Conservation (phyloP, 225 moss, liverwort and hornwort species). For the Polytrichum formosum region DNA sequence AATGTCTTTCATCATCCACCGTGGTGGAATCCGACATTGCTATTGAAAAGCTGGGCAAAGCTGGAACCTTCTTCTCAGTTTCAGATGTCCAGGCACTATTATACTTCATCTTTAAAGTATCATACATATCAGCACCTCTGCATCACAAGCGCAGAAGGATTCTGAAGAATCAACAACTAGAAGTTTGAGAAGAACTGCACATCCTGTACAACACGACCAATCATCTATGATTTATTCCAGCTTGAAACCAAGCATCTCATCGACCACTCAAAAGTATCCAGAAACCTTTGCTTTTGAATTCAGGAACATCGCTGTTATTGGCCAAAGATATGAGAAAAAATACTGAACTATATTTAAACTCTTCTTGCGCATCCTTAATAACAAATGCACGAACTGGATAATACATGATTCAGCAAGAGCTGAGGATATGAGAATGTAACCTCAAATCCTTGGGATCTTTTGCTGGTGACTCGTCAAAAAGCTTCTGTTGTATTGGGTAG, state of each 20-base stretch:
- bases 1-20: constrained; percentile 16
- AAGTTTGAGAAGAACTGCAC: neutral
- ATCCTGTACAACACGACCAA: too few species aligned
- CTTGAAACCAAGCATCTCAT: too few species aligned
- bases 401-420: too few species aligned
- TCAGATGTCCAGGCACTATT: constrained; percentile 18
- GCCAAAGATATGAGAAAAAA: too few species aligned
- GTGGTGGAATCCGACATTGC: constrained; percentile 11
- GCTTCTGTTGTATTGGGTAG: constrained; percentile 31
- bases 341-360: too few species aligned
- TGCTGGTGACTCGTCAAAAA: constrained; percentile 23
- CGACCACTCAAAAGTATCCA: too few species aligned
- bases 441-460: constrained; percentile 8
- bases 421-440: too few species aligned
- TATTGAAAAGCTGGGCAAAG: constrained; percentile 10
- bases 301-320: neutral
- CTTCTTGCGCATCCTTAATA: too few species aligned
- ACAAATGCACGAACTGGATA: too few species aligned
- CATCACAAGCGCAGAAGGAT: constrained; percentile 4
- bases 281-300: constrained; percentile 5
- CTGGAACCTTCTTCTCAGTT: constrained; percentile 17
- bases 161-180: neutral
- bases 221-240: too few species aligned
- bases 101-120: constrained; percentile 31
- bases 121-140: constrained; percentile 30